These are phyloP conservation scores for Psilocybe sp. DNA, from an alignment of 768 basidiomycete species.

Conservation along the genomic window DNA sequence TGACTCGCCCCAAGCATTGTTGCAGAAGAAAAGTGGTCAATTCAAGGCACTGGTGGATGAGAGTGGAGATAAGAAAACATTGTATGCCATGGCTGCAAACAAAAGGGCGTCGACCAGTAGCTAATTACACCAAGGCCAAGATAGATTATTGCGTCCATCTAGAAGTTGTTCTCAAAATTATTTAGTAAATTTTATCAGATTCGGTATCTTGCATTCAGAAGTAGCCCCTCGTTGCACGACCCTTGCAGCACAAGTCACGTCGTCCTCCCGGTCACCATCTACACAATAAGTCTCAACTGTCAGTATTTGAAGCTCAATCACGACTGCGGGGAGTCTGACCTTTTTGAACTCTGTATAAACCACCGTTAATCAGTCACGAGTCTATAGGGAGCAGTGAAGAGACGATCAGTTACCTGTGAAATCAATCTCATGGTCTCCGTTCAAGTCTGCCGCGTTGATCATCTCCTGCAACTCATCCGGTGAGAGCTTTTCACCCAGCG, in stretches of 20 bases:
- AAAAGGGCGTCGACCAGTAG: not conserved
- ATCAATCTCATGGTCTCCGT: constrained; percentile 85
- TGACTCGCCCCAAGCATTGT: constrained; percentile 47
- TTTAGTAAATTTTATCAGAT: not conserved
- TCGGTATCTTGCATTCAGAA: no score
- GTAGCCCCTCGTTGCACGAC: no score
- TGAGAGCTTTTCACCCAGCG: constrained; percentile 81
- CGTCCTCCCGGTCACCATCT: no score
- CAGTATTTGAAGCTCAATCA: not conserved
- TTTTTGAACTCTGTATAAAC: constrained; percentile 67
- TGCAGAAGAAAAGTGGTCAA: constrained; percentile 48
- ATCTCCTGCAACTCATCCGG: constrained; percentile 83
- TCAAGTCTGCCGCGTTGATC: constrained; percentile 86
- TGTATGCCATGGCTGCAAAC: constrained; percentile 41
- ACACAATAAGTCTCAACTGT: no score
- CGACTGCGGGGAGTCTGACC: constrained; percentile 30
- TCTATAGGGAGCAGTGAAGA: not conserved
- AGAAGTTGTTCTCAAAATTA: not conserved
- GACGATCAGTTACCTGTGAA: constrained; percentile 52
- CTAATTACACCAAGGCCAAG: not conserved
- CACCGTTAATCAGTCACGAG: not conserved
- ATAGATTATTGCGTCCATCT: constrained; percentile 6
- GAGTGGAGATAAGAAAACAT: constrained; percentile 46
- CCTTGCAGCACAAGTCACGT: no score
- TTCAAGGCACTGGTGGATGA: constrained; percentile 56